Percentiles rank a stretch among this genome's conserved stretches.
Evolutionary conservation across 306 rosid species (phyloP).

Genomic region (Arachis hypogaea): DNA sequence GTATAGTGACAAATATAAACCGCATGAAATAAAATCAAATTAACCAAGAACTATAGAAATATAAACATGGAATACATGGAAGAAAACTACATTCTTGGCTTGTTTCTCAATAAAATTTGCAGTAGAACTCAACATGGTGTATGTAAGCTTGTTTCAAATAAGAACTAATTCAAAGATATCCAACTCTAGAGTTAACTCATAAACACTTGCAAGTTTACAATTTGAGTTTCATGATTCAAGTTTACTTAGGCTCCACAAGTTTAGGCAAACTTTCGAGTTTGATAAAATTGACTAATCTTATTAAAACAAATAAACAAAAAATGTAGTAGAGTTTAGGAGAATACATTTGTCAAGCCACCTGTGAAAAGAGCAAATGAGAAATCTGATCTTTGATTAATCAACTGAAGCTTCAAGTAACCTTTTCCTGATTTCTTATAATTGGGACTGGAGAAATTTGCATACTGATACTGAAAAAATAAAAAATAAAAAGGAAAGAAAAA

Average conservation of each 20-base stretch:
- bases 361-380: constrained; percentile 84
- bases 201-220: too few species aligned
- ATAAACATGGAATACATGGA: background rate
- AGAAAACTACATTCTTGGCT: background rate
- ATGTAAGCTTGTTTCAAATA: background rate
- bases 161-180: too few species aligned
- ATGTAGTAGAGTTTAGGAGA: constrained; percentile 10
- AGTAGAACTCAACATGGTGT: constrained; percentile 1
- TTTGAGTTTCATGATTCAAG: too few species aligned
- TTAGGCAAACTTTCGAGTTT: too few species aligned
- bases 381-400: constrained; percentile 94
- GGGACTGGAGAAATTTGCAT: constrained; percentile 73
- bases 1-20: background rate
- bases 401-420: constrained; percentile 73
- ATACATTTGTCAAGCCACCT: constrained; percentile 75
- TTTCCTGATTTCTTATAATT: constrained; percentile 64
- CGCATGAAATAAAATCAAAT: background rate
- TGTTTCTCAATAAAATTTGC: constrained; percentile 7
- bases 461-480: constrained; percentile 70
- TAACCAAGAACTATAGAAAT: constrained; percentile 5
- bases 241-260: too few species aligned
- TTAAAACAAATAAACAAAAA: too few species aligned
- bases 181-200: too few species aligned
- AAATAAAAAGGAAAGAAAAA: background rate
- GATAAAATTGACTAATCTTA: too few species aligned